A percentile compares a stretch with the other conserved stretches of the same genome.
Conservation (phyloP, 192 early-diverging fungal species). For the Cladochytrium replicatum region DNA sequence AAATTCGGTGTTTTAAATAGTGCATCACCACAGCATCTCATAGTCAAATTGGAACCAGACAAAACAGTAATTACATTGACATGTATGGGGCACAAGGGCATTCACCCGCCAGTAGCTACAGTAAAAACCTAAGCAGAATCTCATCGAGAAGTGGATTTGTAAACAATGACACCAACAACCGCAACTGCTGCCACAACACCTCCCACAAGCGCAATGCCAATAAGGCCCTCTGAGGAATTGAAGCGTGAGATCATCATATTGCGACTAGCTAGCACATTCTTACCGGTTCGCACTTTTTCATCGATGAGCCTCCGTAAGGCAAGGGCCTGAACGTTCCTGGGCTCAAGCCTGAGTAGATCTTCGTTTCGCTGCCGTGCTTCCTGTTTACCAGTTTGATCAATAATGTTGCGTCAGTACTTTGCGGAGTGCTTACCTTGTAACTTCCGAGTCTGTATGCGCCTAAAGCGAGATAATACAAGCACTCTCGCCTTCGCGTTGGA, state of each 20-base stretch:
- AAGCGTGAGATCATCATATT: background rate
- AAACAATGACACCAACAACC: no score
- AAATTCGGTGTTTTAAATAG: no score
- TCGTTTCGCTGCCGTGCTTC: constrained; percentile 53
- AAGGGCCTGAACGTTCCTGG: constrained; percentile 60
- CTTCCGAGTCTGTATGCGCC: constrained; percentile 71
- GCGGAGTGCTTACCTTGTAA: constrained; percentile 32
- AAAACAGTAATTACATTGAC: no score
- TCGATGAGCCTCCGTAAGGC: constrained; percentile 58
- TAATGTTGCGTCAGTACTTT: background rate
- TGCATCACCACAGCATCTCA: no score
- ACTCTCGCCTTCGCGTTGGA: constrained; percentile 66
- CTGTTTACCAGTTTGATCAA: no score
- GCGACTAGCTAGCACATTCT: background rate
- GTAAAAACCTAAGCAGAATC: no score
- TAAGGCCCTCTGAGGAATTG: constrained; percentile 49
- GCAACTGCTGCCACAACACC: constrained; percentile 53
- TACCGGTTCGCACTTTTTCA: constrained; percentile 50
- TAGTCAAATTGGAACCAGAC: no score
- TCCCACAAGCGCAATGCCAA: constrained; percentile 63
- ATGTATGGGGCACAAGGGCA: no score
- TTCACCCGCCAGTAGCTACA: no score
- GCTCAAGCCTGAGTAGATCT: constrained; percentile 55
- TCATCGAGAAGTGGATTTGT: no score
- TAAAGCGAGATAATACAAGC: constrained; percentile 70